Conservation (phyloP, 2,329 filamentous ascomycete genomes). For the Beauveria caledonica region DNA sequence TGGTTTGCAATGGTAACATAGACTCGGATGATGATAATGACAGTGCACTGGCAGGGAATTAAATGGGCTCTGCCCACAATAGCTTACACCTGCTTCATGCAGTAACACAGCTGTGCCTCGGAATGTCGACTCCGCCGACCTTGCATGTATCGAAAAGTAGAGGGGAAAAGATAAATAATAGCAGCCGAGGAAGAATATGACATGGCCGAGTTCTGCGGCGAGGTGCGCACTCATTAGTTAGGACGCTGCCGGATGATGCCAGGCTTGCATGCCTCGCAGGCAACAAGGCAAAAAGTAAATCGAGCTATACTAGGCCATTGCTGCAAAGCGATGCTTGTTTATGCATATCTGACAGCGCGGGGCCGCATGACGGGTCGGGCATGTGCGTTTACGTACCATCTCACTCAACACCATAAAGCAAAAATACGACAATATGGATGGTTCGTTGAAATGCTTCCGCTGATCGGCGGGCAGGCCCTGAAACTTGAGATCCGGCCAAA, state of each 20-base stretch:
- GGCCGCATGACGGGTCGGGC: background rate
- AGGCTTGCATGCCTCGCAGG: no score
- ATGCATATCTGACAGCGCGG: background rate
- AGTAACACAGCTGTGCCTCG: background rate
- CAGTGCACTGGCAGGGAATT: background rate
- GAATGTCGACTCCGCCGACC: background rate
- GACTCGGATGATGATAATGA: conserved; percentile 18
- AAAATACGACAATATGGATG: background rate
- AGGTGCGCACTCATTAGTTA: no score
- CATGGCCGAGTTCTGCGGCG: no score
- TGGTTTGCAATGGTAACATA: conserved; percentile 18
- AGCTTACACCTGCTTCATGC: background rate
- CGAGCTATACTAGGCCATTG: background rate
- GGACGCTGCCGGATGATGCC: no score
- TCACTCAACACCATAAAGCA: background rate
- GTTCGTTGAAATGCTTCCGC: background rate
- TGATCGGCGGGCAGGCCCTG: background rate
- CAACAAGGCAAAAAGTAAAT: no score
- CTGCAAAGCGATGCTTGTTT: background rate
- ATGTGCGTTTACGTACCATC: background rate
- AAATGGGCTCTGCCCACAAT: background rate
- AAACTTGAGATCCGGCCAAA: conserved; percentile 2
- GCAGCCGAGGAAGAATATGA: no score
- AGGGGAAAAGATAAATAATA: no score
- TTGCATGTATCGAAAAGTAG: no score